Percentiles rank a stretch among this genome's conserved stretches.
These are phyloP conservation scores for Boechera stricta DNA, from an alignment of 345 rosid species.

Conservation along the genomic window DNA sequence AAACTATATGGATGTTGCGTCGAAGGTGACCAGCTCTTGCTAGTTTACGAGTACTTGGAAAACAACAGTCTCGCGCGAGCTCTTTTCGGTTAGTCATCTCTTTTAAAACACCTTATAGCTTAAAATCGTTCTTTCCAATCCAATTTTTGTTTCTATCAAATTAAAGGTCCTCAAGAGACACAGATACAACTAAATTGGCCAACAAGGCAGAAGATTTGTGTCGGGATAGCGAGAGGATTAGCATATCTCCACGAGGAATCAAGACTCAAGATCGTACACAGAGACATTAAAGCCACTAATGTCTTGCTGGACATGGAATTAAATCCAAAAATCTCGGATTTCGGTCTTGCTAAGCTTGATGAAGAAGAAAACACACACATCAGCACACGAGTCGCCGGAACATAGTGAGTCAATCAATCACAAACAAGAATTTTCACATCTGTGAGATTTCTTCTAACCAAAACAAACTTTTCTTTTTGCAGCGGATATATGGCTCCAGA, in stretches of 20 bases:
- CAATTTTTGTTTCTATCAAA: background rate
- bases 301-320: conserved; percentile 52
- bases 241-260: conserved; percentile 62
- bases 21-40: conserved; percentile 60
- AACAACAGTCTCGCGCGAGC: conserved; percentile 63
- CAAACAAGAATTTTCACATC: background rate
- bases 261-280: conserved; percentile 54
- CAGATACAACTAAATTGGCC: conserved; percentile 51
- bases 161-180: conserved; percentile 44
- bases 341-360: conserved; percentile 57
- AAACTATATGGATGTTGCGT: conserved; percentile 62
- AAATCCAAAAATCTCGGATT: conserved; percentile 55
- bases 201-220: conserved; percentile 52
- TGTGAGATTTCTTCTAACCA: background rate
- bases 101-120: background rate
- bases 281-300: conserved; percentile 62
- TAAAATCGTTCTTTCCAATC: background rate
- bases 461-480: background rate
- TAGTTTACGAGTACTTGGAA: conserved; percentile 63
- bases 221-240: conserved; percentile 58
- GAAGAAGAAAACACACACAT: conserved; percentile 60
- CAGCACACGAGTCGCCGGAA: conserved; percentile 59
- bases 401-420: conserved; percentile 43
- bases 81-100: conserved; percentile 47
- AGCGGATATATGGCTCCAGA: conserved; percentile 63